Evolutionary conservation across 2,329 filamentous ascomycete genomes (phyloP).

Genomic region (Phyllosticta capitalensis): DNA sequence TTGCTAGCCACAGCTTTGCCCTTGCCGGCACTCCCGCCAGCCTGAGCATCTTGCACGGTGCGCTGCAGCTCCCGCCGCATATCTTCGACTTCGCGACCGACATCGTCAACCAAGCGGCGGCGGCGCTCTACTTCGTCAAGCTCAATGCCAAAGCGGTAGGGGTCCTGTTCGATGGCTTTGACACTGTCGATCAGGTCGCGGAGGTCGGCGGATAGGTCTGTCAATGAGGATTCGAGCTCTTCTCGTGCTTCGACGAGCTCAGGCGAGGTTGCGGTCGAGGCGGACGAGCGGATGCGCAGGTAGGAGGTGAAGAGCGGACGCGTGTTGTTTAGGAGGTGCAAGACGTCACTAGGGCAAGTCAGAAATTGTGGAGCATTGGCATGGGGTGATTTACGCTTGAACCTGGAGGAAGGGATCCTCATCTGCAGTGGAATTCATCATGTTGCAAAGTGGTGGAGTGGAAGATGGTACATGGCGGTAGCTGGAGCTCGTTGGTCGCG

Average conservation of each 20-base stretch:
- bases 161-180: constrained; percentile 76
- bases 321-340: constrained; percentile 68
- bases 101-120: constrained; percentile 74
- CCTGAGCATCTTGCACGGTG: constrained; percentile 33
- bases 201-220: constrained; percentile 70
- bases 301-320: constrained; percentile 89
- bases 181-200: constrained; percentile 82
- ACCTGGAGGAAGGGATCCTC: constrained; percentile 43
- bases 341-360: constrained; percentile 60
- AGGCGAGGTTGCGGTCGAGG: constrained; percentile 60
- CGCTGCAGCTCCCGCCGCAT: constrained; percentile 76
- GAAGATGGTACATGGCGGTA: neutral
- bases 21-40: constrained; percentile 24
- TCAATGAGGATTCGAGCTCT: constrained; percentile 73
- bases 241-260: constrained; percentile 53
- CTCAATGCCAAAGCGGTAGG: constrained; percentile 77
- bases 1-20: constrained; percentile 27
- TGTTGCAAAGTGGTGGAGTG: constrained; percentile 13
- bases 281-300: constrained; percentile 84
- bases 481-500: neutral
- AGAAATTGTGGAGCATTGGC: neutral
- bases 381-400: constrained; percentile 30
- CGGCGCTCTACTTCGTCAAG: constrained; percentile 72
- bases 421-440: constrained; percentile 29
- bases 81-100: constrained; percentile 77